A percentile compares a stretch with the other conserved stretches of the same genome.
These are phyloP conservation scores for Podila epigama DNA, from an alignment of 192 early-diverging fungal species.

Conservation along the genomic window DNA sequence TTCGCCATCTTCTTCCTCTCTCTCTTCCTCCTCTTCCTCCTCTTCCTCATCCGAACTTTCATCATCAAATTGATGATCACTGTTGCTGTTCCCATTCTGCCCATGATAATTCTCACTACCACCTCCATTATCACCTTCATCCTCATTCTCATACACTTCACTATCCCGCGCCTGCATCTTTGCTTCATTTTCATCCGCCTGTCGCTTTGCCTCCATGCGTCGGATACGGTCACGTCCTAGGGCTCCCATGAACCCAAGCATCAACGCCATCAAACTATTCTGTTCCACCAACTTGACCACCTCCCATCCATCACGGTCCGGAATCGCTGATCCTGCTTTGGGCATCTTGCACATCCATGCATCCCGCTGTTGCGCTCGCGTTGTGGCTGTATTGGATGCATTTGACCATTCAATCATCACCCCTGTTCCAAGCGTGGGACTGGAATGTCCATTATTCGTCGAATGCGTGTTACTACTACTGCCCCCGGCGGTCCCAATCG, in stretches of 20 bases:
- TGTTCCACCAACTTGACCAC: slow-evolving; percentile 58
- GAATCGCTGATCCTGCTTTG: slow-evolving; percentile 20
- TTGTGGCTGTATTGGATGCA: not conserved
- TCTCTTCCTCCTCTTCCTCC: not conserved
- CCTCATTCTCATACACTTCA: slow-evolving; percentile 2
- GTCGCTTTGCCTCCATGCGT: slow-evolving; percentile 22
- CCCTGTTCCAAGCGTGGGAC: slow-evolving; percentile 22
- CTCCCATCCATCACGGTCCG: slow-evolving; percentile 53
- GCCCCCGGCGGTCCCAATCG: not conserved
- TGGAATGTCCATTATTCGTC: slow-evolving; percentile 2
- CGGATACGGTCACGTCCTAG: slow-evolving; percentile 29
- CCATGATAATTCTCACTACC: slow-evolving; percentile 8
- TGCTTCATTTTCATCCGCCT: slow-evolving; percentile 18
- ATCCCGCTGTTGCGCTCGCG: no score
- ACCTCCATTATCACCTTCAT: not conserved
- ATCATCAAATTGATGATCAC: slow-evolving; percentile 3
- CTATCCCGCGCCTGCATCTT: not conserved
- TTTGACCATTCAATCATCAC: slow-evolving; percentile 12
- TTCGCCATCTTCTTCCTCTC: not conserved
- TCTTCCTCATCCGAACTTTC: slow-evolving; percentile 1
- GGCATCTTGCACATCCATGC: slow-evolving; percentile 48
- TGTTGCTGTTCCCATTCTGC: slow-evolving; percentile 4
- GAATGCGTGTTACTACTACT: not conserved
- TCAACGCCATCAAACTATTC: slow-evolving; percentile 55
- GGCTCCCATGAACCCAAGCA: slow-evolving; percentile 57